phyloP scores from a whole-genome alignment of 805 yeast species.

The Yamadazyma ubonensis region DNA sequence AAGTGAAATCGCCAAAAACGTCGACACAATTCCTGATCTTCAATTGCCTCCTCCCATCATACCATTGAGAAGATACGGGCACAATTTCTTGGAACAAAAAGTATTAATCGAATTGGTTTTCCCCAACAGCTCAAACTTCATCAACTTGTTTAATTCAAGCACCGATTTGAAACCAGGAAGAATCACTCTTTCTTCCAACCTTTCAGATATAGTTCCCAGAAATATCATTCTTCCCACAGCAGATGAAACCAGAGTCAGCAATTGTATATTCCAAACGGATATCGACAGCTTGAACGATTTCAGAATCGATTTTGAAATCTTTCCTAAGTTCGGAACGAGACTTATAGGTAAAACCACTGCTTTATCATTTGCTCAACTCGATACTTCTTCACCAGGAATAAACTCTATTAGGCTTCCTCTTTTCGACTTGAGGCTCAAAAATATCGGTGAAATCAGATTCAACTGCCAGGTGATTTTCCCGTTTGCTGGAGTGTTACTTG shows the following conservation, averaged over 20 bases:
- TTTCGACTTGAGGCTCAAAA: constrained; percentile 75
- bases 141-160: constrained; percentile 44
- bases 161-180: constrained; percentile 66
- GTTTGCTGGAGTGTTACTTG: constrained; percentile 79
- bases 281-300: constrained; percentile 61
- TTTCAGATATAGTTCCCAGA: constrained; percentile 83
- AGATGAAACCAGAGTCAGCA: constrained; percentile 50
- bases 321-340: constrained; percentile 93
- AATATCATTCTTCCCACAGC: constrained; percentile 77
- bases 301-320: constrained; percentile 81
- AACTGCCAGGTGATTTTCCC: constrained; percentile 84
- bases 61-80: constrained; percentile 92
- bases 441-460: constrained; percentile 77
- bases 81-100: constrained; percentile 88
- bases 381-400: constrained; percentile 40
- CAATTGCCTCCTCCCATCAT: constrained; percentile 94
- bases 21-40: constrained; percentile 84
- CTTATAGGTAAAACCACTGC: constrained; percentile 87
- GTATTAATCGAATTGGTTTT: constrained; percentile 78
- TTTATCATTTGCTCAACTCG: constrained; percentile 49
- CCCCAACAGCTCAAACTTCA: constrained; percentile 47
- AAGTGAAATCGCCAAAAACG: constrained; percentile 31
- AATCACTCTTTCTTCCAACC: constrained; percentile 73
- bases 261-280: constrained; percentile 80
- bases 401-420: constrained; percentile 60